Base-by-base conservation (phyloP, 2,329 filamentous ascomycete genomes). In the Aspergillus caelatus region DNA sequence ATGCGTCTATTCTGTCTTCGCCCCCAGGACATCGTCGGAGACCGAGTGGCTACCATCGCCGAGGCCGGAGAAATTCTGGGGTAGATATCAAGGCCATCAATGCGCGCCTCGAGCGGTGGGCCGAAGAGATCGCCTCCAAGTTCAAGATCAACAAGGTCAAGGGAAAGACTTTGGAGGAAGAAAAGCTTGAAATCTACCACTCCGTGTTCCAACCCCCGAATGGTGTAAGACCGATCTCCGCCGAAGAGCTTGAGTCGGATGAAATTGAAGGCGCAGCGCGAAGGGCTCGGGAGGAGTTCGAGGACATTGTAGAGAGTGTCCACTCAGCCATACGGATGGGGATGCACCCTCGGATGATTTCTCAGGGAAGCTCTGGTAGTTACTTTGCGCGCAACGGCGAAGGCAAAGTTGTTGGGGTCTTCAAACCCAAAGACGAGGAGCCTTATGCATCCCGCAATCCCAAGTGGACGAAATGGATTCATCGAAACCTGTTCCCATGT, bases 391-490 rank as follows among this genome's bases (percentile, higher is more conserved):
- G 94, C 63, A 96, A 97, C 72, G 87, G 87, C 1, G 90, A 94
- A 62, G 95, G 95, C 58, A 97, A 96, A 81, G 92, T 97, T 19
- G 93, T 99, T 4, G 95, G 94, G 41, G 95, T 99, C 5, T 99
- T 99, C 82, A 99, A 99, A 78, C 95, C 95, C 48, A 99, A 99
- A 80, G 95, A 99, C 71, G 95, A 99, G 80, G 96, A 99, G 78
- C 95, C 95, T 0, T 99, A 97, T 75, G 95, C 95, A 1, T 95
- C 92, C 36, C 91, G 93, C 70, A 99, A 99, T 75, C 95, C 95
- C 7, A 99, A 99, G 78, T 98, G 94, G 94, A 98, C 96, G 71
- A 99, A 99, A 80, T 99, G 95, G 95, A 94, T 99, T 81, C 95
- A 99, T 78, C 86, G 95, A 67, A 99, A 99, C 77, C 77, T 99